Conservation (phyloP, 2,329 filamentous ascomycete species). For the Mollisiaceae sp. region DNA sequence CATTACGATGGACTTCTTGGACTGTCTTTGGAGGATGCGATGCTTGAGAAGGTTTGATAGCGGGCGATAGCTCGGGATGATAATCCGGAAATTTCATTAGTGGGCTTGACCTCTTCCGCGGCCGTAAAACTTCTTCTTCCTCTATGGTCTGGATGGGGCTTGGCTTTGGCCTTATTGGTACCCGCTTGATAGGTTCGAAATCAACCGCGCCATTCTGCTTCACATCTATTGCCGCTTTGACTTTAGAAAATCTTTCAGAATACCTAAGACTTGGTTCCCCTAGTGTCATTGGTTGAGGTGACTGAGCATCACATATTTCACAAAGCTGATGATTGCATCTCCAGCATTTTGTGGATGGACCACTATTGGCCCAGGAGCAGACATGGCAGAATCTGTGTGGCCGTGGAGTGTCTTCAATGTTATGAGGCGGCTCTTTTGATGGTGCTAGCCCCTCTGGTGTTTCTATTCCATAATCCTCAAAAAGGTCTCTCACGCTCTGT, state of each 20-base stretch:
- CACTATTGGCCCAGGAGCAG: constrained; percentile 50
- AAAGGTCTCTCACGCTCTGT: constrained; percentile 53
- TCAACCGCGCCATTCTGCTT: constrained; percentile 11
- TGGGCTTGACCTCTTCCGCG: constrained; percentile 10
- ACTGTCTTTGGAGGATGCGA: neutral
- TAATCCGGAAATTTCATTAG: constrained; percentile 16
- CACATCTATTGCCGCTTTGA: too few relatives aligned
- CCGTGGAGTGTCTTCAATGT: constrained; percentile 37
- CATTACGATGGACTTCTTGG: neutral
- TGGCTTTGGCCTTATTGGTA: constrained; percentile 7
- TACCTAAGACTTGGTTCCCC: neutral
- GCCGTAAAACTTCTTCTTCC: neutral
- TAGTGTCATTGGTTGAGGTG: constrained; percentile 4
- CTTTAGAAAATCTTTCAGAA: neutral
- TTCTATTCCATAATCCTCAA: constrained; percentile 52
- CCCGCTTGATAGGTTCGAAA: constrained; percentile 15
- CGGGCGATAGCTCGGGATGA: neutral
- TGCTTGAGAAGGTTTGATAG: neutral
- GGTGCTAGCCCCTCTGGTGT: constrained; percentile 47
- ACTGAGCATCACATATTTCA: constrained; percentile 46
- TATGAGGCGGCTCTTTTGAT: constrained; percentile 48
- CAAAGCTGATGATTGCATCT: constrained; percentile 59
- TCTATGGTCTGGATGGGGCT: constrained; percentile 9
- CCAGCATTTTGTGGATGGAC: constrained; percentile 48
- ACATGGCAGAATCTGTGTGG: constrained; percentile 52